Evolutionary conservation across 2,329 filamentous ascomycete genomes (phyloP).

Genomic region (Rhynchosporium secalis): DNA sequence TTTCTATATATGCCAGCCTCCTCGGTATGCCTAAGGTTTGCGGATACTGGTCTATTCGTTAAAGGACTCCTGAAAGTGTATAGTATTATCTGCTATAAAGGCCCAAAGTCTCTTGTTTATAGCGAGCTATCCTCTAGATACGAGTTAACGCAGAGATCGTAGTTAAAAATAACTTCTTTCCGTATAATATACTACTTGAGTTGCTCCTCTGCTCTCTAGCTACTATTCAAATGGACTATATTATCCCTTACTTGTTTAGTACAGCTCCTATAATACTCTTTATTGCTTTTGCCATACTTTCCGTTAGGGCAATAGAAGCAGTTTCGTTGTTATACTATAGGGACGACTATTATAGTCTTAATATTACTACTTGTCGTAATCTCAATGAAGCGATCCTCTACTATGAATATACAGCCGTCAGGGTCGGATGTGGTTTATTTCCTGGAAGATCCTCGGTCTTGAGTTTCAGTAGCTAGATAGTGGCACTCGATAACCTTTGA

Average conservation of each 20-base stretch:
- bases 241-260: conserved; percentile 1
- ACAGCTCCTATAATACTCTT: conserved; percentile 8
- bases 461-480: conserved; percentile 25
- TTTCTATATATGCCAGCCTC: too few relatives aligned
- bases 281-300: conserved; percentile 5
- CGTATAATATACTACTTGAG: background rate
- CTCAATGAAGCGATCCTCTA: conserved; percentile 3
- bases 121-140: background rate
- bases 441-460: conserved; percentile 1
- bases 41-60: background rate
- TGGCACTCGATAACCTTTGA: conserved; percentile 1
- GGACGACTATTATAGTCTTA: background rate
- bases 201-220: conserved; percentile 3
- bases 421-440: background rate
- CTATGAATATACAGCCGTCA: background rate
- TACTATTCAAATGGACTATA: background rate
- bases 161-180: conserved; percentile 7
- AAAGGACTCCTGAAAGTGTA: background rate
- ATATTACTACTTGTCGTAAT: conserved; percentile 1
- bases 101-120: background rate
- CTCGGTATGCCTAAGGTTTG: too few relatives aligned
- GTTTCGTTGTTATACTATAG: background rate
- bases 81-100: background rate
- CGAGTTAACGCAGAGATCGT: conserved; percentile 6
- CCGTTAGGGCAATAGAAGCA: conserved; percentile 5